Base-by-base conservation (phyloP, 805 yeast species). In the Candida arabinofermentans region DNA sequence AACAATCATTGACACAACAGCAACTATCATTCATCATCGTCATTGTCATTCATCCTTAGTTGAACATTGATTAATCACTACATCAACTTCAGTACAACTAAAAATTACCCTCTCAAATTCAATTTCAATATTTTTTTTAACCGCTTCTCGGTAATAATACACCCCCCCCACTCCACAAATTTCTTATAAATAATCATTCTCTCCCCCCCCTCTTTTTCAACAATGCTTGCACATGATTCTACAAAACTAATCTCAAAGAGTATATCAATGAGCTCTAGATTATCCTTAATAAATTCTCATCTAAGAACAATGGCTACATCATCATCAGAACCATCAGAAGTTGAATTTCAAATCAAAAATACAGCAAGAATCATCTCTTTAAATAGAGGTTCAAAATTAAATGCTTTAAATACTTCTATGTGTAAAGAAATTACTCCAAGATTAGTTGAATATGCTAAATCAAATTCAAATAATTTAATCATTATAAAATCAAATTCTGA, bases 401-500 rank as follows among this genome's bases (percentile, higher is more conserved):
- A 91, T 67, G 91, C 98, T 5, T 70, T 91, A 51, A 84, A 79
- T 61, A 69, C 76, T 21, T 75, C 78, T 42, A 90, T 91, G 96
- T 79, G 87, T 45, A 60, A 71, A 26, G 72, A 78, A 52, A 81
- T 91, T 46, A 68, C 75, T 27, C 88, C 93, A 18, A 76, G 96
- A 29, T 66, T 89, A 46, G 59, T 73, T 35, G 96, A 90, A 61
- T 89, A 82, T 65, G 70, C 86, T 39, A 84, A 85, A 57, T 78
- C 88, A 16, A 72, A 72, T 35, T 67, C 77, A 16, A 79, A 83
- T 43, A 78, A 81, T 48, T 57, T 86, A 42, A 66, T 91, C 29
- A 70, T 93, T 34, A 68, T 91, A 47, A 81, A 79, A 42, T 83
- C 91, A 24, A 70, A 64, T 47, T 64, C 74, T n/a, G 77, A 79